These are phyloP conservation scores for Austroboletus eburneus DNA, from an alignment of 768 basidiomycete species.

Conservation along the genomic window DNA sequence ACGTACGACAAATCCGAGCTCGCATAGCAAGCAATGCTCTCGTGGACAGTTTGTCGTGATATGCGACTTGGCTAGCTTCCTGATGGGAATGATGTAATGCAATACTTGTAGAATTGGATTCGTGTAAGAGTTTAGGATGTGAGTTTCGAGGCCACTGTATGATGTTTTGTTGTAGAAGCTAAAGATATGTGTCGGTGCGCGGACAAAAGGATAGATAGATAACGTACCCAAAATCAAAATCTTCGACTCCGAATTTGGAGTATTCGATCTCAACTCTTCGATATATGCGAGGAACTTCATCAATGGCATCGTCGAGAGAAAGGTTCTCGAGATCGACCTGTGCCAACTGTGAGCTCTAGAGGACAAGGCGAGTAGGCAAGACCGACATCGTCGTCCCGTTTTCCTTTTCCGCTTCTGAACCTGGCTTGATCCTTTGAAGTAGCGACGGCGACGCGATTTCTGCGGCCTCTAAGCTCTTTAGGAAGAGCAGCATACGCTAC, in stretches of 20 bases:
- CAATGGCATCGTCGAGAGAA: constrained; percentile 47
- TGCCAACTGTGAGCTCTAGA: constrained; percentile 2
- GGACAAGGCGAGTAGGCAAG: neutral
- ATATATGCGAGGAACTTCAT: constrained; percentile 74
- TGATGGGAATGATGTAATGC: constrained; percentile 76
- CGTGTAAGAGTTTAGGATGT: constrained; percentile 96
- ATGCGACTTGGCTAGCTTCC: constrained; percentile 84
- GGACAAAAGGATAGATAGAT: neutral
- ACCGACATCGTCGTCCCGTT: constrained; percentile 40
- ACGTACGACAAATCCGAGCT: constrained; percentile 87
- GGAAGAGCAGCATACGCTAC: constrained; percentile 88
- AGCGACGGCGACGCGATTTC: constrained; percentile 63
- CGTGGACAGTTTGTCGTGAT: constrained; percentile 82
- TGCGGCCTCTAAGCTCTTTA: constrained; percentile 75
- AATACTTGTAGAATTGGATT: constrained; percentile 89
- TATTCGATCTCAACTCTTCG: constrained; percentile 96
- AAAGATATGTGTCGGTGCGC: neutral
- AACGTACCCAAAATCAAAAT: constrained; percentile 93
- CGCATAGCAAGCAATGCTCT: constrained; percentile 93
- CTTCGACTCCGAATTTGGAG: constrained; percentile 96
- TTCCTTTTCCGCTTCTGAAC: constrained; percentile 79
- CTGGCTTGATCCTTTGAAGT: constrained; percentile 58
- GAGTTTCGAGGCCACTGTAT: constrained; percentile 92
- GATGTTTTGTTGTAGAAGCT: constrained; percentile 93
- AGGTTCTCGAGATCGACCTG: constrained; percentile 55